phyloP scores from a whole-genome alignment of 2,329 filamentous ascomycete species.

The Xylogone sp. region DNA sequence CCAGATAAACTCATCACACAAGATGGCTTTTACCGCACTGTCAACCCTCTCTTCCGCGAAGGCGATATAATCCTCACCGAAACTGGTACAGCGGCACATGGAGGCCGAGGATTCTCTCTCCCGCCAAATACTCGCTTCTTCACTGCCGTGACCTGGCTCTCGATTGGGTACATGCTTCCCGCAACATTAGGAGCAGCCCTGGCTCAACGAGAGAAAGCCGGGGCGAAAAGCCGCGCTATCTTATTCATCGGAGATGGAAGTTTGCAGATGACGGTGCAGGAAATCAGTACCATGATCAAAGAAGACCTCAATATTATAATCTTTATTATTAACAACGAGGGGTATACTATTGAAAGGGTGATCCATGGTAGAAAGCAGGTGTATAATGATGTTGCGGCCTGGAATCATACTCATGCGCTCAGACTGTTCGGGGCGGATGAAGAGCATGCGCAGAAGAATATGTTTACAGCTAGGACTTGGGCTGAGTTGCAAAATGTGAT shows the following conservation, averaged over 20 bases:
- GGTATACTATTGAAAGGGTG: slow-evolving; percentile 53
- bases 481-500: not conserved
- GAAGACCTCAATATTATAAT: slow-evolving; percentile 43
- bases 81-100: slow-evolving; percentile 81
- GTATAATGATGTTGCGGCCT: slow-evolving; percentile 50
- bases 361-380: slow-evolving; percentile 47
- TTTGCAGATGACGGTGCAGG: slow-evolving; percentile 62
- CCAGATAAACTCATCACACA: slow-evolving; percentile 35
- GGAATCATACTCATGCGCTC: slow-evolving; percentile 43
- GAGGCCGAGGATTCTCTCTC: slow-evolving; percentile 78
- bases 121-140: slow-evolving; percentile 69
- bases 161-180: slow-evolving; percentile 59
- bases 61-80: slow-evolving; percentile 78
- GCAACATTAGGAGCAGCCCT: slow-evolving; percentile 64
- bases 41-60: slow-evolving; percentile 49
- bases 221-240: slow-evolving; percentile 38
- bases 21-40: slow-evolving; percentile 40
- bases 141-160: slow-evolving; percentile 69
- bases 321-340: slow-evolving; percentile 53
- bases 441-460: slow-evolving; percentile 11
- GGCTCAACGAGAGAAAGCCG: slow-evolving; percentile 60
- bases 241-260: slow-evolving; percentile 60
- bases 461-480: slow-evolving; percentile 1
- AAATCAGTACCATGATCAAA: slow-evolving; percentile 58
- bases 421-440: slow-evolving; percentile 42